These are phyloP conservation scores for Filobasidium floriforme DNA, from an alignment of 768 basidiomycete genomes.

Conservation along the genomic window DNA sequence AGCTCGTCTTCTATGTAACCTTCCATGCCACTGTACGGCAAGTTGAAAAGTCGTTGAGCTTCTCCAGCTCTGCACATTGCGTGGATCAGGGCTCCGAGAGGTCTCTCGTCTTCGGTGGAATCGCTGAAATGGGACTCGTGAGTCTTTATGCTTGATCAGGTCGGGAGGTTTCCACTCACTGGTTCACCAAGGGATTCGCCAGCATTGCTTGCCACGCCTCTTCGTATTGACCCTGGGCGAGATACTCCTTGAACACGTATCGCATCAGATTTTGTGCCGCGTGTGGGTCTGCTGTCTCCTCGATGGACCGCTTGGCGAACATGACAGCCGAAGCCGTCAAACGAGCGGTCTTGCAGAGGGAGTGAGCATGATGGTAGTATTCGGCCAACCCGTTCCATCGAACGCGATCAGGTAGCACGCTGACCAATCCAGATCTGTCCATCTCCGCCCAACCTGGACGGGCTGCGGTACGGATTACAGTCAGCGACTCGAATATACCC, in stretches of 20 bases:
- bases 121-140: conserved; percentile 47
- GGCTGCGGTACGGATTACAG: background rate
- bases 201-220: conserved; percentile 78
- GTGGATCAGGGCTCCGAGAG: conserved; percentile 74
- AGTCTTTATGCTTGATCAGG: background rate
- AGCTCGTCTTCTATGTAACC: conserved; percentile 81
- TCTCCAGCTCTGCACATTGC: conserved; percentile 87
- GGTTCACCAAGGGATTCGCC: conserved; percentile 62
- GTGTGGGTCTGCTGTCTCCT: conserved; percentile 53
- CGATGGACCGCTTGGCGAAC: conserved; percentile 73
- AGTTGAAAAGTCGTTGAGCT: conserved; percentile 65
- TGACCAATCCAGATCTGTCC: conserved; percentile 15
- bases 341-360: conserved; percentile 61
- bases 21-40: conserved; percentile 75
- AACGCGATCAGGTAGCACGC: conserved; percentile 16
- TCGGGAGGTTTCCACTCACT: conserved; percentile 54
- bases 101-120: conserved; percentile 54
- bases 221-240: conserved; percentile 67
- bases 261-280: conserved; percentile 65
- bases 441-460: background rate
- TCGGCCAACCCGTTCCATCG: conserved; percentile 49
- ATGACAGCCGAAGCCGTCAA: conserved; percentile 58
- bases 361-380: conserved; percentile 69
- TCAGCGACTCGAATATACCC: background rate
- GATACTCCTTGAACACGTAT: conserved; percentile 65